A percentile compares a stretch with the other conserved stretches of the same genome.
phyloP scores from a whole-genome alignment of 306 rosid genomes.

The Malus asiatica region DNA sequence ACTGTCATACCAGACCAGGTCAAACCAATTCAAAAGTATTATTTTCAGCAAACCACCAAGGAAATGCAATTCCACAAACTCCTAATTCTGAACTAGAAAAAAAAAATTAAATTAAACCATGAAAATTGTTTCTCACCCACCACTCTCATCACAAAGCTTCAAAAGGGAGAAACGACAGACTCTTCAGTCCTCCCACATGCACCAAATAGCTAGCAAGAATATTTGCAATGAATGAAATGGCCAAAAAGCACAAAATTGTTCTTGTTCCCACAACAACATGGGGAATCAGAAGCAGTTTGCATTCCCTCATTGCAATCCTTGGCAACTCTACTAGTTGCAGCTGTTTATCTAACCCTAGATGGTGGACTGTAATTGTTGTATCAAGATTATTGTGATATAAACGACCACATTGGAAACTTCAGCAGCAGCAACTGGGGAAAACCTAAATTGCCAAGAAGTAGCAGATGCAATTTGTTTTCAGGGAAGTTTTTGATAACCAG shows the following conservation, averaged over 20 bases:
- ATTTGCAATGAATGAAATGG: background rate
- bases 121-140: slow-evolving; percentile 44
- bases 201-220: background rate
- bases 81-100: slow-evolving; percentile 4
- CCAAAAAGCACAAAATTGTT: slow-evolving; percentile 25
- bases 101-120: background rate
- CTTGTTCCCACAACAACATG: slow-evolving; percentile 22
- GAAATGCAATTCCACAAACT: background rate
- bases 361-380: background rate
- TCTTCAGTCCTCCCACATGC: background rate
- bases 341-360: slow-evolving; percentile 45
- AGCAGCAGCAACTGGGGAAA: background rate
- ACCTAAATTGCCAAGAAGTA: background rate
- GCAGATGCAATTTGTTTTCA: slow-evolving; percentile 48
- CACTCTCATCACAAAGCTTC: slow-evolving; percentile 24
- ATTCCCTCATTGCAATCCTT: slow-evolving; percentile 48
- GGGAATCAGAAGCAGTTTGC: slow-evolving; percentile 54
- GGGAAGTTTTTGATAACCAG: slow-evolving; percentile 65
- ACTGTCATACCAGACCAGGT: background rate
- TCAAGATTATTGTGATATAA: slow-evolving; percentile 12
- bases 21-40: slow-evolving; percentile 15
- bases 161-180: slow-evolving; percentile 17
- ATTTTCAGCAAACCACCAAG: slow-evolving; percentile 35
- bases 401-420: background rate
- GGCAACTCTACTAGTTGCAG: slow-evolving; percentile 36